phyloP scores from a whole-genome alignment of 2,329 filamentous ascomycete genomes.

The Exophiala calicioides region DNA sequence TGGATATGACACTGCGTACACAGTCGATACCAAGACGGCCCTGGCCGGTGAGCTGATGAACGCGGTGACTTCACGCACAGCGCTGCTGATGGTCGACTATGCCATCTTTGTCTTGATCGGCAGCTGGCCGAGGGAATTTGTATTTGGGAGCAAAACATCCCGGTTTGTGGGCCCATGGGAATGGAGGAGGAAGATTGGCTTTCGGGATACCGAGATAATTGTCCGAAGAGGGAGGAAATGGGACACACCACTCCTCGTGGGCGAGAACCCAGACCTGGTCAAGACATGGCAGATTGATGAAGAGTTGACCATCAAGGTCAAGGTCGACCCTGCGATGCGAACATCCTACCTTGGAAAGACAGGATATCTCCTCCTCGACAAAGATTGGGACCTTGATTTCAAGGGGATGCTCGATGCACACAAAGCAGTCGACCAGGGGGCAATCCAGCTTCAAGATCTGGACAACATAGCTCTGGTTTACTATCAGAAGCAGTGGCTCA shows the following conservation, averaged over 20 bases:
- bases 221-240: conserved; percentile 75
- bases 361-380: conserved; percentile 82
- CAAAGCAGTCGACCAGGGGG: conserved; percentile 60
- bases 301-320: conserved; percentile 54
- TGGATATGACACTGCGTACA: conserved; percentile 66
- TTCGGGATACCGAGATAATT: conserved; percentile 72
- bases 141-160: conserved; percentile 58
- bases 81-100: conserved; percentile 74
- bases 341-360: conserved; percentile 73
- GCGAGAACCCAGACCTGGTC: conserved; percentile 38
- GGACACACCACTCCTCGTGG: conserved; percentile 59
- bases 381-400: conserved; percentile 87
- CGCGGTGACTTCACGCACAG: conserved; percentile 61
- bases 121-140: conserved; percentile 74
- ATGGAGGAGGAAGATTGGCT: conserved; percentile 76
- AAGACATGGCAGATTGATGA: conserved; percentile 48
- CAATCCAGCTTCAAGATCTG: conserved; percentile 64
- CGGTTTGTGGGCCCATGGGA: conserved; percentile 60
- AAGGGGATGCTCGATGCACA: conserved; percentile 74
- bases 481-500: conserved; percentile 64
- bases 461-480: conserved; percentile 66
- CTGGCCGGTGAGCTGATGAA: conserved; percentile 59
- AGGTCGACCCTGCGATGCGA: conserved; percentile 68
- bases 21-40: conserved; percentile 60
- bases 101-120: conserved; percentile 66